Evolutionary conservation across 75 land plant species (phyloP).

Genomic region (Pinus tabuliformis): DNA sequence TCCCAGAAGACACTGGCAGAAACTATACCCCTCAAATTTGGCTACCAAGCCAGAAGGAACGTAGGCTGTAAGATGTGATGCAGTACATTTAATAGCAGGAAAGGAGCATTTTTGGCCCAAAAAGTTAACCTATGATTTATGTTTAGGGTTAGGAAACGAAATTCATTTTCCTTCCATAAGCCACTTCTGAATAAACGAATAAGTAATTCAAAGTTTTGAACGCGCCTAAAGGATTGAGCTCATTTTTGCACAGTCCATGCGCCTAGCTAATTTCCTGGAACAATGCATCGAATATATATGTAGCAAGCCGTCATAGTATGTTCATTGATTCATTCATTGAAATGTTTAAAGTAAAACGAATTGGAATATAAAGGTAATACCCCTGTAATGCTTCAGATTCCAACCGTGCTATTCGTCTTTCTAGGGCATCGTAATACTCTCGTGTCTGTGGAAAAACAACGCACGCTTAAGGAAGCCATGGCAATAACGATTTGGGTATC

Average conservation of each 20-base stretch:
- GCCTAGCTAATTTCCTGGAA: background rate
- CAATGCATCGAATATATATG: background rate
- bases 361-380: background rate
- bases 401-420: background rate
- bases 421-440: slow-evolving; percentile 5
- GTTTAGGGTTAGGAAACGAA: background rate
- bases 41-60: background rate
- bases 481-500: background rate
- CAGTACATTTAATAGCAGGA: background rate
- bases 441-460: background rate
- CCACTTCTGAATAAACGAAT: background rate
- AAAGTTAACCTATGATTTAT: background rate
- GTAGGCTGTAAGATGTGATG: no score
- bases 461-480: background rate
- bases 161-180: background rate
- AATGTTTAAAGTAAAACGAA: background rate
- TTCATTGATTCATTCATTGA: background rate
- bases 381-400: background rate
- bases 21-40: background rate
- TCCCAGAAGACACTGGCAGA: background rate
- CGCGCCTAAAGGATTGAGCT: background rate
- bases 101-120: background rate
- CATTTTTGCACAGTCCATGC: background rate
- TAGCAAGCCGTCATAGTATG: background rate
- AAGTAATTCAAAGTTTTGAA: background rate